Base-by-base conservation (phyloP, 2,329 filamentous ascomycete genomes). In the Sclerotinia spermophila region DNA sequence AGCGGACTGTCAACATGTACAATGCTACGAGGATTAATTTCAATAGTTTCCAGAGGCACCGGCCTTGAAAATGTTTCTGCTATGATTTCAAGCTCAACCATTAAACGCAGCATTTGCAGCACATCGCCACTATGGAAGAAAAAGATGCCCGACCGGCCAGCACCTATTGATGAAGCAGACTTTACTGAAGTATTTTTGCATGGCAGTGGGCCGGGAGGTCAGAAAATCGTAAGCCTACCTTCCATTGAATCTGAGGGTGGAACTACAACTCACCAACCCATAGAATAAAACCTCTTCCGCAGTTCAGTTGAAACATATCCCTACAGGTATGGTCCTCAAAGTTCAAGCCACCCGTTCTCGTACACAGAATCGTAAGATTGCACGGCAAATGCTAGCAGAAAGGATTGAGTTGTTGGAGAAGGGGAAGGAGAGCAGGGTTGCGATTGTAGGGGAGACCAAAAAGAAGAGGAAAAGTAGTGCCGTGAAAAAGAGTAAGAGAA, bases 231-330 rank as follows among this genome's bases (percentile, higher is more conserved):
- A 81, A 68, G 83, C 79, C 5, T 40, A 48, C 71, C 64, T 66
- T 24, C 61, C 30, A 60, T 59, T 21, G 24, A 21, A 55, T 68
- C 65, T 10, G 35, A 19, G 70, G 15, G 17, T 64, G 58, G 11
- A 33, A 24, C 67, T 35, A 30, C 21, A 60, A 38, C 51, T 56
- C 27, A 55, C 48, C 60, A n/a, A 27, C 38, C 30, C 40, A 56
- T 72, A 90, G 91, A 99, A 99, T 82, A 99, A 99, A 88, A 99
- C 96, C 38, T 94, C 90, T 74, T 97, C 93, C 0, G 95, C 95
- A 51, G 95, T 97, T 3, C 96, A 99, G 80, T 85, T 99, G 48
- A 96, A 91, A 75, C 96, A 99, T 81, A 82, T 92, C 24, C 93
- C 95, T 8, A 97, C 94, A 0, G 95, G 95, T 72, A 89, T 97